phyloP scores from a whole-genome alignment of 768 basidiomycete species.

The Mycena belliarum region DNA sequence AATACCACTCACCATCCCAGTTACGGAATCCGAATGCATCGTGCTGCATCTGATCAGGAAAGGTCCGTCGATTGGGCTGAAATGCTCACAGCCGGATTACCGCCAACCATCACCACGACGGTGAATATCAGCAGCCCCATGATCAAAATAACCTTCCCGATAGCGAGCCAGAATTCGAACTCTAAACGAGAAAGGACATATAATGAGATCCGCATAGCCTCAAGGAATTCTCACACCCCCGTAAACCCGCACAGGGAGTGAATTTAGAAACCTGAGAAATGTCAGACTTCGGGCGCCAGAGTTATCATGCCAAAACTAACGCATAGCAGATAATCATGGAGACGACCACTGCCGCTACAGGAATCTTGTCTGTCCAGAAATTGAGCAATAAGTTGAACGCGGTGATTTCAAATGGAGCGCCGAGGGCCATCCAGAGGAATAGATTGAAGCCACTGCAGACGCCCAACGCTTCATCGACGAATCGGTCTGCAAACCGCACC shows the following conservation, averaged over 20 bases:
- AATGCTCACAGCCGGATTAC: background rate
- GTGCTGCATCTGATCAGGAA: slow-evolving; percentile 48
- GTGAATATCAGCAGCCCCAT: too few relatives aligned
- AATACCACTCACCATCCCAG: slow-evolving; percentile 35
- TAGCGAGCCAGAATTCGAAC: too few relatives aligned
- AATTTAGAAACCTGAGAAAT: too few relatives aligned
- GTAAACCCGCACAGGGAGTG: slow-evolving; percentile 32
- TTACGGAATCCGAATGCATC: slow-evolving; percentile 57
- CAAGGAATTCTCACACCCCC: slow-evolving; percentile 41
- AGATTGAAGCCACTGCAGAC: slow-evolving; percentile 59
- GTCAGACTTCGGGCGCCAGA: too few relatives aligned
- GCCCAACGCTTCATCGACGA: slow-evolving; percentile 57
- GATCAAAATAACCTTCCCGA: too few relatives aligned
- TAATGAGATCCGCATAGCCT: too few relatives aligned
- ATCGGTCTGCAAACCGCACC: slow-evolving; percentile 51
- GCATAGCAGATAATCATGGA: slow-evolving; percentile 40
- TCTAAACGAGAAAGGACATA: too few relatives aligned
- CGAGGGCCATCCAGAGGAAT: slow-evolving; percentile 47
- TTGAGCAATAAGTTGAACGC: slow-evolving; percentile 54
- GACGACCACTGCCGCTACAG: slow-evolving; percentile 46
- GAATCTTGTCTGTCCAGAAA: slow-evolving; percentile 56
- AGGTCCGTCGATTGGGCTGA: slow-evolving; percentile 40
- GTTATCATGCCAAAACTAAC: background rate
- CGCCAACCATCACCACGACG: too few relatives aligned
- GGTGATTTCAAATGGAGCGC: slow-evolving; percentile 51